Conservation (phyloP, 2,329 filamentous ascomycete species). For the Alternaria sp. region DNA sequence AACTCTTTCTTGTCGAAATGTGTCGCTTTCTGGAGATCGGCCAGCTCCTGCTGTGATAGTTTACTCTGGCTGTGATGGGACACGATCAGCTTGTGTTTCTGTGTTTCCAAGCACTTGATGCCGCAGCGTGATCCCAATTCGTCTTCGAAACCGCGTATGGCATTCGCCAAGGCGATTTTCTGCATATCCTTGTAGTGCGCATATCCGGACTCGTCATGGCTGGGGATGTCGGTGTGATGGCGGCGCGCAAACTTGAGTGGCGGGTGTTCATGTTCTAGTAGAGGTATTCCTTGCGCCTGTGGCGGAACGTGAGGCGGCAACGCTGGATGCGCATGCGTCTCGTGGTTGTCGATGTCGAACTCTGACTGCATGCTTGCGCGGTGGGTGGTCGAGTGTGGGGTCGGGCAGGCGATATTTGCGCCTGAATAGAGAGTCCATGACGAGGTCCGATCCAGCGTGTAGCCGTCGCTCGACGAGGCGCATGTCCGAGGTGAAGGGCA, state of each 20-base stretch:
- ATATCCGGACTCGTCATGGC: slow-evolving; percentile 36
- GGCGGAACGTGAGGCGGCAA: slow-evolving; percentile 24
- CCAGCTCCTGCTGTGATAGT: slow-evolving; percentile 94
- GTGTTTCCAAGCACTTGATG: slow-evolving; percentile 34
- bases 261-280: slow-evolving; percentile 33
- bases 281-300: slow-evolving; percentile 30
- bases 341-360: slow-evolving; percentile 9
- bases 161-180: slow-evolving; percentile 38
- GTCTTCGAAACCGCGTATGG: slow-evolving; percentile 32
- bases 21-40: slow-evolving; percentile 93
- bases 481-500: slow-evolving; percentile 29
- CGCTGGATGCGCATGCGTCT: slow-evolving; percentile 10
- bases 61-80: slow-evolving; percentile 83
- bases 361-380: slow-evolving; percentile 23
- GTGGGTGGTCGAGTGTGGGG: slow-evolving; percentile 12
- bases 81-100: slow-evolving; percentile 47
- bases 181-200: slow-evolving; percentile 35
- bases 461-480: slow-evolving; percentile 12
- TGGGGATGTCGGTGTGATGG: slow-evolving; percentile 33
- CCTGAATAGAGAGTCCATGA: slow-evolving; percentile 18
- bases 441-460: slow-evolving; percentile 6
- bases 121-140: slow-evolving; percentile 34
- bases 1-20: slow-evolving; percentile 99
- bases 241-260: slow-evolving; percentile 46
- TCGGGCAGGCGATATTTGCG: slow-evolving; percentile 5